Conservation (phyloP, 78 protist genomes). For the Andalucia godoyi region DNA sequence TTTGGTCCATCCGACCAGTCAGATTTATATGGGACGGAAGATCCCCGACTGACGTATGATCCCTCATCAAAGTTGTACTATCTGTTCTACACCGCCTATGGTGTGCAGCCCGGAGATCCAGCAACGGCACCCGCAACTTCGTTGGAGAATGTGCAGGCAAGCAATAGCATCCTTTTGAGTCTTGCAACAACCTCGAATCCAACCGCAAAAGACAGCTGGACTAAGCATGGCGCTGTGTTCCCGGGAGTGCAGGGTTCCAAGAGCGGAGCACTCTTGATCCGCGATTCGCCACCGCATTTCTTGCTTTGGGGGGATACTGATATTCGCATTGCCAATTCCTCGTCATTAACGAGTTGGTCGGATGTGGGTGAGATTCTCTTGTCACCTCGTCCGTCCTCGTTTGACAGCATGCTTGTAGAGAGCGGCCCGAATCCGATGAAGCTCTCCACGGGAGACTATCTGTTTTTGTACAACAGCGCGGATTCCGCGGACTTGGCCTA, state of each 20-base stretch:
- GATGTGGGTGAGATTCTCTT: not conserved
- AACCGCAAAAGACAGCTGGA: not conserved
- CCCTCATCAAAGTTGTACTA: not conserved
- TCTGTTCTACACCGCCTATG: not conserved
- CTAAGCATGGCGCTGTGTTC: not conserved
- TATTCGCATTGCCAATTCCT: not conserved
- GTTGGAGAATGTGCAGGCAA: too few species aligned
- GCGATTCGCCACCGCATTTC: not conserved
- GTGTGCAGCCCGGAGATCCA: not conserved
- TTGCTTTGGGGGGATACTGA: not conserved
- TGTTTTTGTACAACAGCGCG: not conserved
- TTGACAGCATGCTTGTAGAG: not conserved
- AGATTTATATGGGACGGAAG: not conserved
- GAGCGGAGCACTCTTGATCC: not conserved
- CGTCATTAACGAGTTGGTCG: not conserved
- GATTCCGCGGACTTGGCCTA: not conserved
- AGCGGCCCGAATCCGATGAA: not conserved
- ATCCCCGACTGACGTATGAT: not conserved
- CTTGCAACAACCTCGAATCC: not conserved
- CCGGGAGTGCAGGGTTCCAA: not conserved
- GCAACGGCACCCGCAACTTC: too few species aligned
- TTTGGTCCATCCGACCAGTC: not conserved
- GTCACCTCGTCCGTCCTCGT: not conserved
- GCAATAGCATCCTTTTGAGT: not conserved
- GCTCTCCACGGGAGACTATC: not conserved